These are phyloP conservation scores for Penicillium sp. DNA, from an alignment of 2,329 filamentous ascomycete genomes.

Conservation along the genomic window DNA sequence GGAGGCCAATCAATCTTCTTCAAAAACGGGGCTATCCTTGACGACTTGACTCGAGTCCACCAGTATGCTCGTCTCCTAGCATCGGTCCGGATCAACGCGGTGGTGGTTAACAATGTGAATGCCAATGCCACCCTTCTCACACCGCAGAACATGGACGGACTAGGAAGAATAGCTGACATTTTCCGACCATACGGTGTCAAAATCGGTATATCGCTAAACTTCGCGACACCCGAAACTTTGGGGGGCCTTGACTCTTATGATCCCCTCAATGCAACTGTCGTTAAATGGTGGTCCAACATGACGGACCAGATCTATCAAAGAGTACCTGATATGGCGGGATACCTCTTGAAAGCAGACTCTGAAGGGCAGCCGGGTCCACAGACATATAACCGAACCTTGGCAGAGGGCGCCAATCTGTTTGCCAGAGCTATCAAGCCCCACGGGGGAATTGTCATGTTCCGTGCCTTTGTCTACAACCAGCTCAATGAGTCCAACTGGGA, in stretches of 20 bases:
- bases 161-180: slow-evolving; percentile 62
- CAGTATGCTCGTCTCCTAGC: slow-evolving; percentile 67
- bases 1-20: slow-evolving; percentile 70
- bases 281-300: slow-evolving; percentile 62
- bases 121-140: slow-evolving; percentile 61
- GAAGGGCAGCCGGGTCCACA: slow-evolving; percentile 70
- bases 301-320: slow-evolving; percentile 59
- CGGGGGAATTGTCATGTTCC: slow-evolving; percentile 63
- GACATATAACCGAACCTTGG: slow-evolving; percentile 68
- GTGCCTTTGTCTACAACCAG: slow-evolving; percentile 69
- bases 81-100: slow-evolving; percentile 65
- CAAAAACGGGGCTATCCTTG: slow-evolving; percentile 53
- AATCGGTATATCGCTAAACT: slow-evolving; percentile 67
- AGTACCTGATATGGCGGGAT: slow-evolving; percentile 68
- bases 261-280: slow-evolving; percentile 60
- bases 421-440: slow-evolving; percentile 58
- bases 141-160: slow-evolving; percentile 58
- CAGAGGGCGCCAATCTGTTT: slow-evolving; percentile 68
- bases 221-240: slow-evolving; percentile 61
- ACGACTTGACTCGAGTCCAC: slow-evolving; percentile 59
- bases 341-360: slow-evolving; percentile 69
- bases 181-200: slow-evolving; percentile 68
- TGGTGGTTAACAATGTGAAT: slow-evolving; percentile 72
- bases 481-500: slow-evolving; percentile 62
- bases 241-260: slow-evolving; percentile 63